phyloP scores from a whole-genome alignment of 148 eudicot genomes.

The Vaccinium myrtillus region DNA sequence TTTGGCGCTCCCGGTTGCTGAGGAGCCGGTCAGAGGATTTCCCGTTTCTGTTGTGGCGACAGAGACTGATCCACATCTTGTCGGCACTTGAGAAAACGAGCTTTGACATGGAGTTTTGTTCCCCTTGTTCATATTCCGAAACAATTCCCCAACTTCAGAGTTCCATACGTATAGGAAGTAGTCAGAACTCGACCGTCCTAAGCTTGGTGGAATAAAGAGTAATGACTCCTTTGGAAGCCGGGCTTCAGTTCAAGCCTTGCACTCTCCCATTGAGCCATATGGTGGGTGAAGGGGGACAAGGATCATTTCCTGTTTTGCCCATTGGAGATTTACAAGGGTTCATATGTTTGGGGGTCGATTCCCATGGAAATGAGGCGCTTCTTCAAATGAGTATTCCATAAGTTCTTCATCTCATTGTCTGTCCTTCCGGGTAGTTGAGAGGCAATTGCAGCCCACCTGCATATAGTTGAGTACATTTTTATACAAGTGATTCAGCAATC shows the following conservation, averaged over 20 bases:
- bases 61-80: constrained; percentile 50
- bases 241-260: constrained; percentile 95
- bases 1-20: constrained; percentile 8
- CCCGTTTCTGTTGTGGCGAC: constrained; percentile 42
- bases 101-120: constrained; percentile 38
- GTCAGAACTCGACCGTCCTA: constrained; percentile 38
- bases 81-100: constrained; percentile 51
- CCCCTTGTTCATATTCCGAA: constrained; percentile 40
- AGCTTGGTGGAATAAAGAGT: constrained; percentile 27
- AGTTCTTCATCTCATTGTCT: constrained; percentile 91
- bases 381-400: no score
- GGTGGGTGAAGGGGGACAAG: constrained; percentile 68
- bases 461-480: background rate
- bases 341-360: constrained; percentile 81
- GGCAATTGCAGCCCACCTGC: constrained; percentile 43
- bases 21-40: constrained; percentile 14
- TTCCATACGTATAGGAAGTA: constrained; percentile 71
- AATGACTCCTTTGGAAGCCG: constrained; percentile 73
- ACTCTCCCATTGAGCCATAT: constrained; percentile 99
- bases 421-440: constrained; percentile 85
- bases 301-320: constrained; percentile 40
- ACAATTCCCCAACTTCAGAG: constrained; percentile 81
- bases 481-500: background rate
- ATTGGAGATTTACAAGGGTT: constrained; percentile 34
- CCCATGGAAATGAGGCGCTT: no score